phyloP scores from a whole-genome alignment of 805 yeast species.

The Ogataea pini region DNA sequence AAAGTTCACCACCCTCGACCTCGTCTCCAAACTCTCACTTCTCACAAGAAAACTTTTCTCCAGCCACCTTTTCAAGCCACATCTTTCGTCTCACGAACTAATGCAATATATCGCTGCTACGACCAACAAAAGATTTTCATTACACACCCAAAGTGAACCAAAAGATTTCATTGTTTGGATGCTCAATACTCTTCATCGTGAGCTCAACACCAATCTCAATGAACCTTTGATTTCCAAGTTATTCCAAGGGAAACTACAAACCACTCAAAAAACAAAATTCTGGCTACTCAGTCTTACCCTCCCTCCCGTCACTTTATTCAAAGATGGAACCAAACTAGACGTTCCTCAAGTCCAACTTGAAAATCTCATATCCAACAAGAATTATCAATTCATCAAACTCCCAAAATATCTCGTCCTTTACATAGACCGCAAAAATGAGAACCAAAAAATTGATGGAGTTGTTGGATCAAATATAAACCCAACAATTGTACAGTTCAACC shows the following conservation, averaged over 20 bases:
- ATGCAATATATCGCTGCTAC: conserved; percentile 46
- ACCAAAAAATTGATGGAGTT: conserved; percentile 33
- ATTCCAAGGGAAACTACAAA: conserved; percentile 55
- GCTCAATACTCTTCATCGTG: conserved; percentile 45
- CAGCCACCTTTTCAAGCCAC: conserved; percentile 53
- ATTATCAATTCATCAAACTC: conserved; percentile 40
- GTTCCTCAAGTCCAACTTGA: conserved; percentile 54
- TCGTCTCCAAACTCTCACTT: conserved; percentile 46
- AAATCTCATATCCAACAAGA: conserved; percentile 44
- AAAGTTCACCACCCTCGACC: conserved; percentile 32
- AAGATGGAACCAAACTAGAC: conserved; percentile 43
- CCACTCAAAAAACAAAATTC: conserved; percentile 36
- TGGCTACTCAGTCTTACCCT: conserved; percentile 59
- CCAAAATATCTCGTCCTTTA: conserved; percentile 61
- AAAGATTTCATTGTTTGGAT: conserved; percentile 61
- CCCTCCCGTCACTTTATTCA: conserved; percentile 59
- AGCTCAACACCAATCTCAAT: conserved; percentile 22
- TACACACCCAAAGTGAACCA: conserved; percentile 49
- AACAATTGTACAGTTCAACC: conserved; percentile 63
- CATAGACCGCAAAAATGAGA: conserved; percentile 52
- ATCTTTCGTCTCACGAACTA: conserved; percentile 69
- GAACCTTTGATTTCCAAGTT: conserved; percentile 34
- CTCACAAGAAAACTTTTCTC: conserved; percentile 68
- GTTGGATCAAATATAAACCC: conserved; percentile 49
- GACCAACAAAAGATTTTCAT: conserved; percentile 45